Evolutionary conservation across 352 stramenopile species (phyloP).

Genomic region (Phytophthora parvispora): DNA sequence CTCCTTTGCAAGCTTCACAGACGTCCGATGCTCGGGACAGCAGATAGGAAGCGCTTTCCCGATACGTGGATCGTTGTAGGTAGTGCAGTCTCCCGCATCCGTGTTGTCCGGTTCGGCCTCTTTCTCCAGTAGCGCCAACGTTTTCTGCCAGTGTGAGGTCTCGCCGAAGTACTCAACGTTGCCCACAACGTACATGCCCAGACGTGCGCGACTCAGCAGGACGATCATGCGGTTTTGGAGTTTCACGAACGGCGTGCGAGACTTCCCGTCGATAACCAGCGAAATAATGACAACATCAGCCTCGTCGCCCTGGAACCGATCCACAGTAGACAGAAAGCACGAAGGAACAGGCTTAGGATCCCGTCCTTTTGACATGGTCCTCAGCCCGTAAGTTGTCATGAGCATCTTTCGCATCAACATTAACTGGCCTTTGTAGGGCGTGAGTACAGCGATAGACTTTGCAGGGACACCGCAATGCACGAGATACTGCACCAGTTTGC

Average conservation of each 20-base stretch:
- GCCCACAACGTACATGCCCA: constrained; percentile 89
- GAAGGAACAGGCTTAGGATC: constrained; percentile 40
- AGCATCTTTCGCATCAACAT: constrained; percentile 87
- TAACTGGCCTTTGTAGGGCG: constrained; percentile 91
- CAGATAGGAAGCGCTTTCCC: constrained; percentile 78
- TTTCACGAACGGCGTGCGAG: constrained; percentile 90
- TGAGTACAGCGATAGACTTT: constrained; percentile 88
- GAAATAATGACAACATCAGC: constrained; percentile 90
- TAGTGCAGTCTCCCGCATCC: constrained; percentile 28
- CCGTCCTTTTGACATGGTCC: constrained; percentile 30
- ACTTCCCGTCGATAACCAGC: constrained; percentile 91
- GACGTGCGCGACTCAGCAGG: constrained; percentile 82
- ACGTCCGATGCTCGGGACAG: constrained; percentile 75
- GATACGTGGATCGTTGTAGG: constrained; percentile 58
- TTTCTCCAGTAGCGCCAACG: constrained; percentile 64
- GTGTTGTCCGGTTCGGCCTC: constrained; percentile 53
- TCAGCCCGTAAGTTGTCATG: constrained; percentile 50
- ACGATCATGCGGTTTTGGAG: constrained; percentile 93
- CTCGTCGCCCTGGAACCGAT: constrained; percentile 93
- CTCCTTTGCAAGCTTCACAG: constrained; percentile 35
- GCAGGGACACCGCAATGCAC: constrained; percentile 77
- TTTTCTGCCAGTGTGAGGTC: constrained; percentile 81
- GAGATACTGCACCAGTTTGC: constrained; percentile 81
- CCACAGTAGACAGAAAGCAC: constrained; percentile 86
- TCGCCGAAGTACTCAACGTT: constrained; percentile 88